Evolutionary conservation across 2,329 filamentous ascomycete species (phyloP).

Genomic region (Colletotrichum sp.): DNA sequence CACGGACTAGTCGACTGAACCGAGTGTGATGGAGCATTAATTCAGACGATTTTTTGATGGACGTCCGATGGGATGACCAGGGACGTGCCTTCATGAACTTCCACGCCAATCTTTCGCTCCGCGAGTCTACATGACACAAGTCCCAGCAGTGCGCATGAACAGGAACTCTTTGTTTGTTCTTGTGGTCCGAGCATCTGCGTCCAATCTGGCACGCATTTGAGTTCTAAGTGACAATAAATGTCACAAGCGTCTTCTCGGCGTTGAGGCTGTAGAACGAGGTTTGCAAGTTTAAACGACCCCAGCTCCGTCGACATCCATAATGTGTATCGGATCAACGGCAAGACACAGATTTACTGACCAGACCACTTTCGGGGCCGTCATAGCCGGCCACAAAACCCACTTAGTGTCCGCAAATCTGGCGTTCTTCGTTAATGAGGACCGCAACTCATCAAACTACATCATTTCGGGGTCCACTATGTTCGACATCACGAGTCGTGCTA

Average conservation of each 20-base stretch:
- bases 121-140: neutral
- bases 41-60: neutral
- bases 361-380: neutral
- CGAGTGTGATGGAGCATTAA: rapidly evolving
- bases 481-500: neutral
- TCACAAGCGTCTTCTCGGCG: neutral
- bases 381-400: neutral
- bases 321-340: neutral
- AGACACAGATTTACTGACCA: neutral
- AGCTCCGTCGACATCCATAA: neutral
- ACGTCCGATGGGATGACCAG: rapidly evolving
- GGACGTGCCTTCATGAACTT: neutral
- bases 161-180: too few species aligned
- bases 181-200: neutral
- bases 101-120: rapidly evolving
- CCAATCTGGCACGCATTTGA: neutral
- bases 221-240: neutral
- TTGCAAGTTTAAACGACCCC: neutral
- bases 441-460: neutral
- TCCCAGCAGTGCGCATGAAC: neutral
- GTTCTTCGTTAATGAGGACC: neutral
- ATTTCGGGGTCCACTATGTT: neutral
- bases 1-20: neutral
- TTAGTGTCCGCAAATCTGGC: too few species aligned
- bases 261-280: neutral